These are phyloP conservation scores for Mycena epipterygia DNA, from an alignment of 768 basidiomycete species.

Conservation along the genomic window DNA sequence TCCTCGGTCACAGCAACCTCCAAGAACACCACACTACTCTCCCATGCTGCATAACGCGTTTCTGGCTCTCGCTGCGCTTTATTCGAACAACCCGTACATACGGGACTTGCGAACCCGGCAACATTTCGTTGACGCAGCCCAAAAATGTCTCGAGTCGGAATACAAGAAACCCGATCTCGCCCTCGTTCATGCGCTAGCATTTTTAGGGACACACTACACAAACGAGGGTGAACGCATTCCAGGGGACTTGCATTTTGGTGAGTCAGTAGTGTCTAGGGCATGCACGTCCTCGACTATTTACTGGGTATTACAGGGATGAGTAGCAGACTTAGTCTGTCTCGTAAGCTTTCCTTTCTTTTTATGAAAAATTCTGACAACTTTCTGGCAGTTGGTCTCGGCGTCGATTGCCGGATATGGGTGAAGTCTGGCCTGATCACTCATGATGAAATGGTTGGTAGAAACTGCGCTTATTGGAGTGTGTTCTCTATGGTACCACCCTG, in stretches of 20 bases:
- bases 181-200: constrained; percentile 38
- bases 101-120: constrained; percentile 31
- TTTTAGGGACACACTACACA: constrained; percentile 38
- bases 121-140: constrained; percentile 32
- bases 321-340: constrained; percentile 19
- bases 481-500: constrained; percentile 42
- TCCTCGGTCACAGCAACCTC: constrained; percentile 39
- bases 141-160: constrained; percentile 32
- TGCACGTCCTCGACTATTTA: neutral
- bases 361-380: neutral
- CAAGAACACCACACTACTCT: constrained; percentile 59
- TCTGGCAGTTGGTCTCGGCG: constrained; percentile 52
- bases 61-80: constrained; percentile 40
- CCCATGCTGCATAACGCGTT: constrained; percentile 68
- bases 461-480: constrained; percentile 58
- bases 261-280: neutral
- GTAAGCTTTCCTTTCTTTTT: constrained; percentile 5
- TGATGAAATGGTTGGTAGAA: constrained; percentile 52
- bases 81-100: constrained; percentile 36
- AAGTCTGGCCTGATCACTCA: constrained; percentile 51
- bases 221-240: constrained; percentile 32
- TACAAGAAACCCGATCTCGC: constrained; percentile 35
- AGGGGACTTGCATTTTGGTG: constrained; percentile 36
- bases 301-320: constrained; percentile 17
- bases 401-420: constrained; percentile 55